These are phyloP conservation scores for Eutrema salsugineum DNA, from an alignment of 441 rosid genomes.

Conservation along the genomic window DNA sequence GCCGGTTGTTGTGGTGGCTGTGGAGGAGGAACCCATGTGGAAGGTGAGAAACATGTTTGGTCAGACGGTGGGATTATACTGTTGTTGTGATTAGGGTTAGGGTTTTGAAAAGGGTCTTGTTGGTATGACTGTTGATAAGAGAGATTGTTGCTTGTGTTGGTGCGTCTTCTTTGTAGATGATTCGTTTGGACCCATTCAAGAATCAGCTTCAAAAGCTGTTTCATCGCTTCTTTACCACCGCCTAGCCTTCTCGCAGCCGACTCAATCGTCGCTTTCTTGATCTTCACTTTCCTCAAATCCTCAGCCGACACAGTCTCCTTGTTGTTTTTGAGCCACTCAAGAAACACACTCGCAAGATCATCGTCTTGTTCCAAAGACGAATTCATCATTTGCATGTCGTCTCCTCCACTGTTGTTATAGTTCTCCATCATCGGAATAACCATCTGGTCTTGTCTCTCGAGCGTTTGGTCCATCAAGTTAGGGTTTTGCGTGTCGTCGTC, in stretches of 20 bases:
- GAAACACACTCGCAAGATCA: conserved; percentile 76
- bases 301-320: conserved; percentile 86
- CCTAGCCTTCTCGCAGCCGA: conserved; percentile 78
- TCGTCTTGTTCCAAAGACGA: conserved; percentile 35
- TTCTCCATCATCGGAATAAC: conserved; percentile 17
- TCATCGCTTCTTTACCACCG: conserved; percentile 90
- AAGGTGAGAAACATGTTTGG: conserved; percentile 31
- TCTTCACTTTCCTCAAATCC: conserved; percentile 77
- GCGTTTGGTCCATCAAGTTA: conserved; percentile 30
- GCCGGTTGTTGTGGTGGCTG: conserved; percentile 40
- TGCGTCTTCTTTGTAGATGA: conserved; percentile 62
- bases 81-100: conserved; percentile 43
- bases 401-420: conserved; percentile 9
- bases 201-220: conserved; percentile 78
- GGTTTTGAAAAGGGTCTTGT: conserved; percentile 50
- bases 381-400: conserved; percentile 19
- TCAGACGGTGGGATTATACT: conserved; percentile 24
- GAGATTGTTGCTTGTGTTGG: conserved; percentile 9
- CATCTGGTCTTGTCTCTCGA: conserved; percentile 9
- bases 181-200: conserved; percentile 97
- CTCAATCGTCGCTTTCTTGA: conserved; percentile 87
- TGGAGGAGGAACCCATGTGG: conserved; percentile 37
- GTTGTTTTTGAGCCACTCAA: conserved; percentile 88
- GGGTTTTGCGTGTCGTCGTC: conserved; percentile 36
- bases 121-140: conserved; percentile 29